A percentile compares a stretch with the other conserved stretches of the same genome.
phyloP scores from a whole-genome alignment of 2,329 filamentous ascomycete species.

The Botrytis aclada region DNA sequence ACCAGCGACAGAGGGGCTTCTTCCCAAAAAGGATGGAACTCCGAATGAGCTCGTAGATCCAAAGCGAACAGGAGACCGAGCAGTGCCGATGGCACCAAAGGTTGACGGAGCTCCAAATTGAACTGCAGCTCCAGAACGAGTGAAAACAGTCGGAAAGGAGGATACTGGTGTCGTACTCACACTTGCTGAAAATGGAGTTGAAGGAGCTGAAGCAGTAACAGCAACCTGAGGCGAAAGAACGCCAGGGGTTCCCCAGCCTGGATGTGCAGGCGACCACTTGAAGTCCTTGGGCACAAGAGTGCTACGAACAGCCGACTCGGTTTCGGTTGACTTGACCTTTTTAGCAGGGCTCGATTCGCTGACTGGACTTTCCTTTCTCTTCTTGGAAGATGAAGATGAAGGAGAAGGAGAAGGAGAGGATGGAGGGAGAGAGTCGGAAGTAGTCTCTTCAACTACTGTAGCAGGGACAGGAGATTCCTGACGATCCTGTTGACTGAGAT shows the following conservation, averaged over 20 bases:
- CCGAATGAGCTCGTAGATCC: background rate
- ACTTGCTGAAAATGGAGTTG: background rate
- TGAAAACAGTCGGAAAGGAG: background rate
- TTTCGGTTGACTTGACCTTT: background rate
- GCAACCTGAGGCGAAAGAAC: background rate
- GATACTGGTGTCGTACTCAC: too few species aligned
- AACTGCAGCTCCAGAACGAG: background rate
- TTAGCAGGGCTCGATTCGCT: background rate
- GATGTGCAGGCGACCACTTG: background rate
- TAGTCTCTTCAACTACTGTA: background rate
- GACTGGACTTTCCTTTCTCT: background rate
- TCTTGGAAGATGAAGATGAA: background rate
- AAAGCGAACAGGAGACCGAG: background rate
- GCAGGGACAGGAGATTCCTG: background rate
- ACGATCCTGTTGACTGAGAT: background rate
- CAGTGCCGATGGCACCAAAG: background rate
- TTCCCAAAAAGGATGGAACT: background rate
- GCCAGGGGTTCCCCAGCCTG: background rate
- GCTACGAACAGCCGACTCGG: background rate
- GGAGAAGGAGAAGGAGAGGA: background rate
- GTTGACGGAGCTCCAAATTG: background rate
- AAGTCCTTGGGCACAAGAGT: background rate
- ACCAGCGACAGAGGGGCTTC: background rate
- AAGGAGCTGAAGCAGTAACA: too few species aligned
- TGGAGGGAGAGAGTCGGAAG: background rate